phyloP scores from a whole-genome alignment of 73 alveolate genomes.

The Tetrahymena malaccensis region DNA sequence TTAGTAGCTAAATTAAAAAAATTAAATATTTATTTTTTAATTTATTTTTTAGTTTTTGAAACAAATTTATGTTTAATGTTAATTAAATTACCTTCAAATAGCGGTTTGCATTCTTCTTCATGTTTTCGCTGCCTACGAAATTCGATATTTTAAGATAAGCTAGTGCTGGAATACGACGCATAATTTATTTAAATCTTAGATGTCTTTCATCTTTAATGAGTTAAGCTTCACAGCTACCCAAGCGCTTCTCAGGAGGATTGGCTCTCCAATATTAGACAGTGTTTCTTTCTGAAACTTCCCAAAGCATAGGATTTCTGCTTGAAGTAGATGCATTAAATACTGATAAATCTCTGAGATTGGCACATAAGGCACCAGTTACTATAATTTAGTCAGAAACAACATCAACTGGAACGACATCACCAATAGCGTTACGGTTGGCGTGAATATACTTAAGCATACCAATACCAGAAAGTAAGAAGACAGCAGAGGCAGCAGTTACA shows the following conservation, averaged over 20 bases:
- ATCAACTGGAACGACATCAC: slow-evolving; percentile 87
- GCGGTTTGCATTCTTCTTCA: slow-evolving; percentile 49
- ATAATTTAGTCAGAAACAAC: slow-evolving; percentile 60
- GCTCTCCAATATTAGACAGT: slow-evolving; percentile 35
- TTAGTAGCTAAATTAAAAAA: background rate
- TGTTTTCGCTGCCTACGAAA: slow-evolving; percentile 37
- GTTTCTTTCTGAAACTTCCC: slow-evolving; percentile 45
- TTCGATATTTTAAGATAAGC: slow-evolving; percentile 29
- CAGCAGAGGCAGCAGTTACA: slow-evolving; percentile 73
- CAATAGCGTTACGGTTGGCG: slow-evolving; percentile 54
- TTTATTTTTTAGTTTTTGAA: no score
- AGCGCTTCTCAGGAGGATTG: slow-evolving; percentile 47
- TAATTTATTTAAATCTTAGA: background rate
- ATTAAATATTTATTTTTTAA: background rate
- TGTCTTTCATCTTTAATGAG: slow-evolving; percentile 23
- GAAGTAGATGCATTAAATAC: slow-evolving; percentile 69
- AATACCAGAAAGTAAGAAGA: slow-evolving; percentile 60
- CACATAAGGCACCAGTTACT: slow-evolving; percentile 46
- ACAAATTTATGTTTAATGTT: background rate
- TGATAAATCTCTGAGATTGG: slow-evolving; percentile 6
- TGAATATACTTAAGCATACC: slow-evolving; percentile 65
- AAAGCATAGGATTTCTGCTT: slow-evolving; percentile 59
- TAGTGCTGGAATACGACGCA: slow-evolving; percentile 54
- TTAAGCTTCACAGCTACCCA: slow-evolving; percentile 20
- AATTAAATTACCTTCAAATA: background rate